These are phyloP conservation scores for Theobroma cacao DNA, from an alignment of 345 rosid genomes.

Conservation along the genomic window DNA sequence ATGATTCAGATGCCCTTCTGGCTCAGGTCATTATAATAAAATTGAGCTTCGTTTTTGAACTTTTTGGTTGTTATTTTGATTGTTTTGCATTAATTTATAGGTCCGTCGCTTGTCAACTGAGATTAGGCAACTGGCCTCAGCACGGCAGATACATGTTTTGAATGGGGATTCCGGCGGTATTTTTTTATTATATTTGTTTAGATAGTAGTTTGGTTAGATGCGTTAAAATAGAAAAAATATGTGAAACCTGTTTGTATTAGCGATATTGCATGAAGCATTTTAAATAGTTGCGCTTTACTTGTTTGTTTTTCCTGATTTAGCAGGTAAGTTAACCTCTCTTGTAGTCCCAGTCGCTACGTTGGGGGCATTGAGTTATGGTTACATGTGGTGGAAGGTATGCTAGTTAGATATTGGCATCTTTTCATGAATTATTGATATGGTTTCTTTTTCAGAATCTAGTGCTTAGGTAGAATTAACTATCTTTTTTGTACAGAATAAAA, in stretches of 20 bases:
- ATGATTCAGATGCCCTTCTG: conserved; percentile 61
- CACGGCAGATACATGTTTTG: conserved; percentile 70
- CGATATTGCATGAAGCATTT: neutral
- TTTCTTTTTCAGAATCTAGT: neutral
- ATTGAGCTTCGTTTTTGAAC: neutral
- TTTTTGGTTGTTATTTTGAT: neutral
- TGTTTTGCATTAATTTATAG: conserved; percentile 28
- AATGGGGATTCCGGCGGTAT: conserved; percentile 66
- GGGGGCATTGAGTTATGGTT: conserved; percentile 95
- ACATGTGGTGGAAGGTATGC: conserved; percentile 98
- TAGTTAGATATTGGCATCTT: neutral
- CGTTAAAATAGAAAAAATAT: neutral
- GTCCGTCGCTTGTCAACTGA: conserved; percentile 65
- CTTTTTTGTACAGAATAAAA: neutral
- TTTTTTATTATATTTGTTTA: neutral
- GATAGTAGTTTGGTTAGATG: neutral
- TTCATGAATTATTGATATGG: neutral
- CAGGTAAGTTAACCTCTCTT: conserved; percentile 60
- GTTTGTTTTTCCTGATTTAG: neutral
- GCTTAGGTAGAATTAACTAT: neutral
- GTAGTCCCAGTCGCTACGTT: conserved; percentile 74
- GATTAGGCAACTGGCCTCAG: conserved; percentile 59
- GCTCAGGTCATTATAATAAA: conserved; percentile 53
- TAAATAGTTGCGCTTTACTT: neutral
- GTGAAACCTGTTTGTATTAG: neutral